Base-by-base conservation (phyloP, 805 yeast genomes). In the Candida mattraensis region DNA sequence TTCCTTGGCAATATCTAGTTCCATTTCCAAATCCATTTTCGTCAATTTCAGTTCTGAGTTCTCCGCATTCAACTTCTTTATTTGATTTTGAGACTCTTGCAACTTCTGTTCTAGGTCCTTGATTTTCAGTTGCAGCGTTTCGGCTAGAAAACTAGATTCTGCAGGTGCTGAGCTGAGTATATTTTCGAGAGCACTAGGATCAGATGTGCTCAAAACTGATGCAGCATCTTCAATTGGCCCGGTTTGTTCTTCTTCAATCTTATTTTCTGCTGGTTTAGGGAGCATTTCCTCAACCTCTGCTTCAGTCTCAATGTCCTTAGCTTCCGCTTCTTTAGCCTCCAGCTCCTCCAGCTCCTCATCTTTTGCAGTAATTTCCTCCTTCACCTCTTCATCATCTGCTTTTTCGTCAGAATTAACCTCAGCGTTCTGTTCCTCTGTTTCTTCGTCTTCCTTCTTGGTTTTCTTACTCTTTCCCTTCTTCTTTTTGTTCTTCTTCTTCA, bases 1-100 rank as follows among this genome's bases (percentile, higher is more conserved):
- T 16, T 63, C 54, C 16, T 63, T 63, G 9, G 63, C 41, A 3
- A 51, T 48, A 27, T 66, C 72, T 11, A 69, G 42, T 33, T 70
- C 70, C 18, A 52, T 41, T 28, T 69, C 69, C 3, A 73, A 50
- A 17, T 52, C 60, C 39, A 52, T 33, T 14, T 54, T 56, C 1
- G 46, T 27, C 11, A 56, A 33, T 35, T 53, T 53, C n/a, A 60
- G 37, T 12, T 54, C 54, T 0, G 51, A 39, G 20, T 53, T 54
- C 24, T 58, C 61, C 5, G 25, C 28, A 24, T 44, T 44, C 18
- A 54, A 16, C 13, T 28, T 36, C 7, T 32, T 33, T 6, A 48
- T 21, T 19, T 44, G 39, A 1, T 11, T 18, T 10, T 32, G 28
- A 4, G 51, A 33, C 11, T 37, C 39, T 18, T 43, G 47, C 16